Percentiles rank a stretch among this genome's conserved stretches.
These are phyloP conservation scores for Fusarium gaditjirri DNA, from an alignment of 2,329 filamentous ascomycete species.

Conservation along the genomic window DNA sequence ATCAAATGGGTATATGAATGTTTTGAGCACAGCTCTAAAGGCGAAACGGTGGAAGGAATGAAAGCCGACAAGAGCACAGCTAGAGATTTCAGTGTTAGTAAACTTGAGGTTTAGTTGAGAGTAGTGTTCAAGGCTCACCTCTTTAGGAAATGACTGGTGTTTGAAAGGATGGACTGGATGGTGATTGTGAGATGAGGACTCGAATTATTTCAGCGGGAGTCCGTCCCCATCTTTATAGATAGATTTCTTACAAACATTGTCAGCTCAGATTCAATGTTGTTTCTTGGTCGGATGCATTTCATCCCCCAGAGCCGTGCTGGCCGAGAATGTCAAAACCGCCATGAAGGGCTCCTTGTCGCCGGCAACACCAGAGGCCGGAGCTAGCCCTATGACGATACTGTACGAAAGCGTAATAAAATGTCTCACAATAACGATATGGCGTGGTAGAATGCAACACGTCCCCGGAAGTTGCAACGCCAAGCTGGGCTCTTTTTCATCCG, in stretches of 20 bases:
- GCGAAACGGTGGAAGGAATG: slow-evolving; percentile 25
- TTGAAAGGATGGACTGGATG: slow-evolving; percentile 15
- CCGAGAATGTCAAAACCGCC: not conserved
- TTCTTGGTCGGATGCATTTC: not conserved
- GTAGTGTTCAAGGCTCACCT: slow-evolving; percentile 12
- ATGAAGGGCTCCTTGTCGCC: slow-evolving; percentile 6
- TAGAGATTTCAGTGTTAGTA: not conserved
- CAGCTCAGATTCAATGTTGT: not conserved
- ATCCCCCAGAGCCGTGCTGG: slow-evolving; percentile 4
- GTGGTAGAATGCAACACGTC: not conserved
- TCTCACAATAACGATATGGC: not conserved
- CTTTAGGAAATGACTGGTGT: slow-evolving; percentile 36
- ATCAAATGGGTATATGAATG: slow-evolving; percentile 17
- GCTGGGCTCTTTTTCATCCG: slow-evolving; percentile 19
- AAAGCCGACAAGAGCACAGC: slow-evolving; percentile 36
- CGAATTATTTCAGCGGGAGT: not conserved
- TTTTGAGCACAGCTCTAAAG: slow-evolving; percentile 39
- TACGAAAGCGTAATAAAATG: not conserved
- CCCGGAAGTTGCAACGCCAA: slow-evolving; percentile 7
- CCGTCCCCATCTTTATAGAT: slow-evolving; percentile 18
- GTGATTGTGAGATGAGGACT: slow-evolving; percentile 4
- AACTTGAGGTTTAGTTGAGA: not conserved
- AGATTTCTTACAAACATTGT: not conserved
- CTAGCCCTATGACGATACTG: not conserved
- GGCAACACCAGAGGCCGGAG: slow-evolving; percentile 22